phyloP scores from a whole-genome alignment of 371 early-diverging fungal species.

The Mucor irregularis region DNA sequence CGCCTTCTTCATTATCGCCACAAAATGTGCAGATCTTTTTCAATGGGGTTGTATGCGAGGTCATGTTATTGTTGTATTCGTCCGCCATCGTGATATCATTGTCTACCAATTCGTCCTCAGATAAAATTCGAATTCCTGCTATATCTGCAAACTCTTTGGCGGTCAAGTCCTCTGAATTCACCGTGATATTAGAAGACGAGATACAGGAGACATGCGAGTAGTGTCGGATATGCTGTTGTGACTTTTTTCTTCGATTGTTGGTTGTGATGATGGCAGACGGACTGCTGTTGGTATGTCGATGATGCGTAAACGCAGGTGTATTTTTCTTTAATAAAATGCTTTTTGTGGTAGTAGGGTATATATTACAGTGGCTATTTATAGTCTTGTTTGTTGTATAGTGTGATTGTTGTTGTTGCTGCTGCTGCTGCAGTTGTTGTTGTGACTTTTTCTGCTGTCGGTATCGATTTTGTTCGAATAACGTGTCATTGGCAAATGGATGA shows the following conservation, averaged over 20 bases:
- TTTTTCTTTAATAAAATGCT: neutral
- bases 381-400: neutral
- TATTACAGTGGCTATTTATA: too few species aligned
- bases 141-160: slow-evolving; percentile 52
- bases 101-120: slow-evolving; percentile 43
- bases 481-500: slow-evolving; percentile 17
- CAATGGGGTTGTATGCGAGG: too few species aligned
- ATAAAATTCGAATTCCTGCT: slow-evolving; percentile 44
- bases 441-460: slow-evolving; percentile 17
- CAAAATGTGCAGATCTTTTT: slow-evolving; percentile 18
- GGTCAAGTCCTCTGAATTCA: slow-evolving; percentile 46
- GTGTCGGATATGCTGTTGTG: slow-evolving; percentile 29
- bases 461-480: slow-evolving; percentile 20
- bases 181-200: slow-evolving; percentile 43
- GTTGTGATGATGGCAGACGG: neutral
- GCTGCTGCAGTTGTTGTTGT: neutral
- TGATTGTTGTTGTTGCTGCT: neutral
- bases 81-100: too few species aligned
- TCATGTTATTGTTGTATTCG: too few species aligned
- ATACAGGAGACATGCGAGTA: slow-evolving; percentile 40
- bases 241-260: slow-evolving; percentile 1
- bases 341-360: neutral
- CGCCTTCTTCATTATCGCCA: slow-evolving; percentile 5
- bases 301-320: neutral
- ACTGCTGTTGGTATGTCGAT: slow-evolving; percentile 17